Evolutionary conservation across 2,329 filamentous ascomycete species (phyloP), one percentile per base, ranked within the genome.

Genomic region (Cadophora malorum): DNA sequence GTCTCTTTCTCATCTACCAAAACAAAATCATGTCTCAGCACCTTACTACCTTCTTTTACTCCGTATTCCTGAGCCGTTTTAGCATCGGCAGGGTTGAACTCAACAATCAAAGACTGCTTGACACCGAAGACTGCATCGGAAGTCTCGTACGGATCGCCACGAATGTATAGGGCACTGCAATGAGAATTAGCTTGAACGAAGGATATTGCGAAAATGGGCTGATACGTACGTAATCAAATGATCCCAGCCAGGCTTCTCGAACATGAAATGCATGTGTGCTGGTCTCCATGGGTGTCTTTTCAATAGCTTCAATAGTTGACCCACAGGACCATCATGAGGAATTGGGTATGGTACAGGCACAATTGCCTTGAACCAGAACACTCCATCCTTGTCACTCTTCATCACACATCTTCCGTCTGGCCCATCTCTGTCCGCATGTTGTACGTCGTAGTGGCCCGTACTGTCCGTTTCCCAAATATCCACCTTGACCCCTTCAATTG

Each of bases 391-490:
- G 73, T 95, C 92, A 69, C 85, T 91, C 52, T 80, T 80, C 83
- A 93, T 85, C 67, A 95, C 84, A 66, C 90, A 91, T 52, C 92
- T 83, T 59, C 92, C 91, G 80, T 93, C 91, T 0, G 91, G 90
- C 1, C 82, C 84, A 8, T 84, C 79, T 3, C 89, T 83, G 52
- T 87, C 86, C 0, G 86, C 82, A 77, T 93, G 89, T 79, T 96
- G 92, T 69, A 95, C 91, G 76, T 96, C 92, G 77, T 96, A 96
- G 75, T 90, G 88, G 10, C 92, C 92, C n/a, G 87, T 87, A 67
- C 86, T 89, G 77, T 95, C 92, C 9, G 92, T 93, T 80, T 95
- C 92, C 92, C 92, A 96, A 71, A 96, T 90, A 78, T 96, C 92
- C 70, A 95, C 85, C 76, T 89, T 92, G 35, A 90, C 91, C 58